phyloP scores from a whole-genome alignment of 352 stramenopile species.

The Globisporangium nodosum region DNA sequence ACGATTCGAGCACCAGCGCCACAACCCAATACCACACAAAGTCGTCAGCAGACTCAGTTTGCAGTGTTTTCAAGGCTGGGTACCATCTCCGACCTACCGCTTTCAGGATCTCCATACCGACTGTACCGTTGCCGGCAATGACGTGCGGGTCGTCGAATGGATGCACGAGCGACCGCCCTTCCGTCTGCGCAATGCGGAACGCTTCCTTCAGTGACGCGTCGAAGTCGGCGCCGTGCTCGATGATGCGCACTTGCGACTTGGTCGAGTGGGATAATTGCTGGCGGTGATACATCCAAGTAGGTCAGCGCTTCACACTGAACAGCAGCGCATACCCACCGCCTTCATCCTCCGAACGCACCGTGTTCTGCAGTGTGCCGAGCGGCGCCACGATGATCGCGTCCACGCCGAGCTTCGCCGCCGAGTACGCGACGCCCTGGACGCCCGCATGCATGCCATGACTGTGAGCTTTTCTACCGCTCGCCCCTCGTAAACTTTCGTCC shows the following conservation, averaged over 20 bases:
- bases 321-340: slow-evolving; percentile 14
- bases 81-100: slow-evolving; percentile 25
- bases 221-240: slow-evolving; percentile 96
- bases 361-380: slow-evolving; percentile 92
- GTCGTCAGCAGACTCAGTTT: slow-evolving; percentile 1
- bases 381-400: slow-evolving; percentile 97
- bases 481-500: too few species aligned
- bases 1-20: too few species aligned
- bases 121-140: slow-evolving; percentile 97
- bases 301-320: too few species aligned
- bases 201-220: slow-evolving; percentile 93
- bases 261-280: slow-evolving; percentile 33
- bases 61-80: too few species aligned
- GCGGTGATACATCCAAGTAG: neutral
- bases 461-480: neutral
- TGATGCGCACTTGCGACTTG: slow-evolving; percentile 84
- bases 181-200: slow-evolving; percentile 84
- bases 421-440: slow-evolving; percentile 89
- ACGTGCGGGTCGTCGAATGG: slow-evolving; percentile 97
- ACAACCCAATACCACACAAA: neutral
- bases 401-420: slow-evolving; percentile 89
- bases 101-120: slow-evolving; percentile 93
- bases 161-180: slow-evolving; percentile 94
- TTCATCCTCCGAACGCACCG: slow-evolving; percentile 29
- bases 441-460: neutral